Conservation (phyloP, 805 yeast genomes). For the Wickerhamomyces rabaulensis region DNA sequence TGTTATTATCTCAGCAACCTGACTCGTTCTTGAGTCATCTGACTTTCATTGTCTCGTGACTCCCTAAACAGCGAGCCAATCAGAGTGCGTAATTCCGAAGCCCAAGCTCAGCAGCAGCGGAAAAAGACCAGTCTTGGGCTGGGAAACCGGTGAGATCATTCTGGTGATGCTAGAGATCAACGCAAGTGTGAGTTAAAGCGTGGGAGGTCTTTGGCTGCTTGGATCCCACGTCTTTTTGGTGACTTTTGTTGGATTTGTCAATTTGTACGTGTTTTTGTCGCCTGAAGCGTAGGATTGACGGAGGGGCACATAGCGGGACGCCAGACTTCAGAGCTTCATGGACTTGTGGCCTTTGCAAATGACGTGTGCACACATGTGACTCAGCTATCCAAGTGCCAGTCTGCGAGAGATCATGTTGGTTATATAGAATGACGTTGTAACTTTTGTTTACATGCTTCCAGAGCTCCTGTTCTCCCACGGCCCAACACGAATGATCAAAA, state of each 20-base stretch:
- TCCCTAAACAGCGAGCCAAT: background rate
- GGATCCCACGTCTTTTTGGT: background rate
- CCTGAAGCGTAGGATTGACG: background rate
- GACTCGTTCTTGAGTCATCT: background rate
- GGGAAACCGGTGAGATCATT: background rate
- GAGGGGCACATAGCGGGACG: background rate
- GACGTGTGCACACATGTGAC: too few species aligned
- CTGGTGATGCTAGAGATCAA: too few species aligned
- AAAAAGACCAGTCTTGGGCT: background rate
- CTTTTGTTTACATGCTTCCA: too few species aligned
- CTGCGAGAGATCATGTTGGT: too few species aligned
- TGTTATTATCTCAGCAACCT: background rate
- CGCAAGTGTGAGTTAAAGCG: too few species aligned
- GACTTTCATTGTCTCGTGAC: background rate
- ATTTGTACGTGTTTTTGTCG: too few species aligned
- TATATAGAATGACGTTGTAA: too few species aligned
- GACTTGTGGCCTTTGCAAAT: too few species aligned
- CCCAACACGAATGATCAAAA: background rate
- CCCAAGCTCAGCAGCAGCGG: background rate
- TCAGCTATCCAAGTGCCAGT: too few species aligned
- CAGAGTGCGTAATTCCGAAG: background rate
- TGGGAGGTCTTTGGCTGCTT: too few species aligned
- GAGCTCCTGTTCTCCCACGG: background rate
- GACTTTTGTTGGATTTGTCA: background rate
- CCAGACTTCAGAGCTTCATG: too few species aligned